Evolutionary conservation across 352 stramenopile species (phyloP), one percentile per base, ranked within the genome.

Genomic region (Globisporangium nodosum): DNA sequence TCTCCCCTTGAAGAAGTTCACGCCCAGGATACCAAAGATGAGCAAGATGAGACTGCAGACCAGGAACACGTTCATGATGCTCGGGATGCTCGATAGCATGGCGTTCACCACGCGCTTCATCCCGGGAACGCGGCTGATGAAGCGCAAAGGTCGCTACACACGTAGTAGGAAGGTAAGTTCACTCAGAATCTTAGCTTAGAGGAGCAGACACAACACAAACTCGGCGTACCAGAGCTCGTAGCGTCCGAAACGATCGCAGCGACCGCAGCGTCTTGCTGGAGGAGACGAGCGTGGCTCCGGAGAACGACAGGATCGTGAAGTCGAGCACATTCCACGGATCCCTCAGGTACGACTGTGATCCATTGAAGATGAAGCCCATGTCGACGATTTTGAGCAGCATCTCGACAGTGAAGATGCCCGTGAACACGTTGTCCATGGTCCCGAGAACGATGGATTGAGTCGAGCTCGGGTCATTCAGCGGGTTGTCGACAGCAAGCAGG

Each of bases 21-120:
- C 66, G 16, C 66, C 68, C 15, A 81, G 64, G 58, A 85, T 90
- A 1, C 93, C 87, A 57, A 90, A 91, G 56, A 97, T 84, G 42
- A 96, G 88, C 54, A 85, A 82, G 60, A 97, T 96, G 33, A 97
- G 81, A 18, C 88, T 88, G 56, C 85, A 94, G 1, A 97, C 74
- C 45, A 94, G 62, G 15, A 81, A 71, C 0, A 94, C 73, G 58
- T 94, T 94, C 52, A 90, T 64, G 48, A 94, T 85, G 50, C 66
- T 73, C 12, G 82, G 85, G 45, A 96, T 87, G 54, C 78, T 85
- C 16, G 71, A 70, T 5, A 96, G 58, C 42, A 96, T 60, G 1
- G 83, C 72, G 43, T 93, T 87, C 13, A 98, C 80, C 2, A 94
- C 83, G 1, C 90, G 56, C 50, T 82, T 76, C 63, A 95, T 81